phyloP scores from a whole-genome alignment of 1,139 yeast genomes.

The Yamadazyma kanchanaburiensis region DNA sequence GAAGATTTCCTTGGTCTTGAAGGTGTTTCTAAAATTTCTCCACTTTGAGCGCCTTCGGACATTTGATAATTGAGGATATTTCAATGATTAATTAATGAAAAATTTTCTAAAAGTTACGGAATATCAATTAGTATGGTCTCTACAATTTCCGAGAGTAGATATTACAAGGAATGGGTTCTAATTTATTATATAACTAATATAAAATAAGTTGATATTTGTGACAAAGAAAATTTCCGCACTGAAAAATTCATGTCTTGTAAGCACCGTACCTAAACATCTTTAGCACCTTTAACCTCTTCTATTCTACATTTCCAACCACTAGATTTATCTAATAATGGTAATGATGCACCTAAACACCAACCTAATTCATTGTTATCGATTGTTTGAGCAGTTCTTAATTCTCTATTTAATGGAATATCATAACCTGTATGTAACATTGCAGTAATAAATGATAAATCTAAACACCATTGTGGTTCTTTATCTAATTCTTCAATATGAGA shows the following conservation, averaged over 20 bases:
- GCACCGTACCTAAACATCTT: not conserved
- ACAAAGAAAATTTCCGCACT: no score
- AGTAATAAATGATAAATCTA: slow-evolving; percentile 85
- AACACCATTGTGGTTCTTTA: slow-evolving; percentile 90
- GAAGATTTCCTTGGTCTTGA: slow-evolving; percentile 1
- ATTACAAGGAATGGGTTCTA: no score
- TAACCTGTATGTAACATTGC: slow-evolving; percentile 92
- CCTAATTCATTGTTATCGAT: slow-evolving; percentile 89
- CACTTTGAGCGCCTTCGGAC: no score
- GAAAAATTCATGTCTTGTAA: no score
- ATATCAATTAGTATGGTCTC: no score
- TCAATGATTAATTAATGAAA: no score
- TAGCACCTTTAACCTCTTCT: slow-evolving; percentile 5
- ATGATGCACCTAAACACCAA: slow-evolving; percentile 98
- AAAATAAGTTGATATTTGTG: no score
- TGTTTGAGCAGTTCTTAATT: slow-evolving; percentile 85
- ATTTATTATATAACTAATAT: no score
- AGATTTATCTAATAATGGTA: slow-evolving; percentile 72
- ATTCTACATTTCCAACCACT: slow-evolving; percentile 73
- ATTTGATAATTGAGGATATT: no score
- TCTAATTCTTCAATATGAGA: slow-evolving; percentile 65
- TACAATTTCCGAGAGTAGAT: no score
- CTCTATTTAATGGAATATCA: slow-evolving; percentile 87
- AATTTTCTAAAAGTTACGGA: no score
- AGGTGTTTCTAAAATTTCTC: no score